Evolutionary conservation across 768 basidiomycete genomes (phyloP), one percentile per base, ranked within the genome.

Genomic region (Mycena vitilis): DNA sequence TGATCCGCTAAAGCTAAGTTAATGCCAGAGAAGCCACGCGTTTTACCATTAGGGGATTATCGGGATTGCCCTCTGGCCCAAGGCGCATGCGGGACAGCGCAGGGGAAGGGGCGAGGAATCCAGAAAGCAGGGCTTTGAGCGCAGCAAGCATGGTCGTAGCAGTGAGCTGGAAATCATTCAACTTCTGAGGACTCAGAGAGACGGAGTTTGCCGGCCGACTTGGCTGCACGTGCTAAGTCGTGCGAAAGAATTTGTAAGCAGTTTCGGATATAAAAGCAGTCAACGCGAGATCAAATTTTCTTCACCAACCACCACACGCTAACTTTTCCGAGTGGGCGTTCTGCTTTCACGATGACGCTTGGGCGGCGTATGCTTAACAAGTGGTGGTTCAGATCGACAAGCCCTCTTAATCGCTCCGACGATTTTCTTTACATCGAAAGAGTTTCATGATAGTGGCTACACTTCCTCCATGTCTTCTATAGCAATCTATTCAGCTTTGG

Each of bases 331-430:
- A 80, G 85, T 81, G 83, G 76, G 89, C 89, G 85, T 91, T 84
- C 76, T 86, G 90, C 87, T 85, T 40, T 81, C 81, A 82, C 84
- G 54, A 78, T 87, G 82, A 83, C 77, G 73, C 77, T 76, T 69
- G 84, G 84, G 73, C 66, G 71, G 58, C 74, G 82, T 84, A 73
- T 66, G n/a, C 70, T 69, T 74, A 71, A 59, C 56, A 66, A 55
- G 73, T 75, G 82, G 81, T 83, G 88, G 88, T 83, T 78, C 71
- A 86, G 85, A 91, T 62, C 57, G 59, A 79, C 81, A 52, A 78
- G 89, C 92, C 92, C 85, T 84, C 78, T 88, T 93, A 93, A 94
- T 94, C 92, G 87, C 92, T 93, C 91, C 83, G 78, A 89, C 89
- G 89, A 86, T 91, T 83, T 77, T 81, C 76, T 76, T 71, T 81